A percentile compares a stretch with the other conserved stretches of the same genome.
Conservation (phyloP, 2,329 filamentous ascomycete species). For the Rutstroemia sp. region DNA sequence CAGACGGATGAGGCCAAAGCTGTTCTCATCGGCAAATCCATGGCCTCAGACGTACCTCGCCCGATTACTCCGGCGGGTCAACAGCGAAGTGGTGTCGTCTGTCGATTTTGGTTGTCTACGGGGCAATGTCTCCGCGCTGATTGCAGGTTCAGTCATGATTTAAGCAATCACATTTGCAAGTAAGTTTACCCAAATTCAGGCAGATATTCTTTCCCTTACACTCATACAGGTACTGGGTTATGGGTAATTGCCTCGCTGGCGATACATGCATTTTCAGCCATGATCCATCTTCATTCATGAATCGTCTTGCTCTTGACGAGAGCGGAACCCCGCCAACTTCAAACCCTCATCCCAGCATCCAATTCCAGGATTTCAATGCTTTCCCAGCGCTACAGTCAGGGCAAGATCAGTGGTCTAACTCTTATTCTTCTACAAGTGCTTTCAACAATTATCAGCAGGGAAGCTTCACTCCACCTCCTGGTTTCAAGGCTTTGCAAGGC, state of each 20-base stretch:
- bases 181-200: conserved; percentile 40
- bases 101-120: conserved; percentile 93
- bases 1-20: conserved; percentile 50
- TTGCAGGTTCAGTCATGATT: conserved; percentile 93
- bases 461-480: conserved; percentile 59
- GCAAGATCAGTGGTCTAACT: conserved; percentile 50
- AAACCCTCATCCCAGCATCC: conserved; percentile 59
- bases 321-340: conserved; percentile 56
- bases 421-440: conserved; percentile 33
- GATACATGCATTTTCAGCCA: conserved; percentile 96
- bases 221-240: conserved; percentile 74
- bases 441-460: conserved; percentile 44
- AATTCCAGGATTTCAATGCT: conserved; percentile 74
- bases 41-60: conserved; percentile 63
- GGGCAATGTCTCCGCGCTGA: conserved; percentile 95
- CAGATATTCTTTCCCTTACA: conserved; percentile 11
- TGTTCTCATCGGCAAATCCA: conserved; percentile 82
- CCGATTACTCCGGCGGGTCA: conserved; percentile 70
- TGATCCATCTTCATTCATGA: conserved; percentile 81
- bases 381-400: conserved; percentile 71
- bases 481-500: conserved; percentile 56
- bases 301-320: conserved; percentile 69
- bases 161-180: conserved; percentile 97
- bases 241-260: conserved; percentile 89
- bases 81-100: conserved; percentile 80